Evolutionary conservation across 768 basidiomycete genomes (phyloP), one percentile per base, ranked within the genome.

Genomic region (Gelatoporia subvermispora): DNA sequence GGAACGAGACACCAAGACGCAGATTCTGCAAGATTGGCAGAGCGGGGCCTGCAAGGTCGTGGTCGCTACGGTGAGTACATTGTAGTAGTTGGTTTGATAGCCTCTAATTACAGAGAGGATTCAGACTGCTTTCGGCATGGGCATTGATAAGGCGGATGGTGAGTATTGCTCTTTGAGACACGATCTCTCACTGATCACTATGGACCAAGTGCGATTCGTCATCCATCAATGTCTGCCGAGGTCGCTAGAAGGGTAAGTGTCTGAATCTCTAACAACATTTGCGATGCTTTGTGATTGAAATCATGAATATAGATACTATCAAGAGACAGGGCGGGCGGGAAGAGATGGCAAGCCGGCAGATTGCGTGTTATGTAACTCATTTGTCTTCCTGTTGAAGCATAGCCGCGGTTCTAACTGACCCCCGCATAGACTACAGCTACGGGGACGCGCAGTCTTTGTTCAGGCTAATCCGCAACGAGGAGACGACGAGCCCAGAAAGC

Each of bases 61-160:
- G 48, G 92, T 96, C 38, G 95, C 95, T 2, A 99, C 96, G 39
- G 93, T 93, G 28, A 31, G 28, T 31, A 31, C 13, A n/a, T n/a
- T n/a, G 64, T 56, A 76, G 63, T 42, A 18, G 55, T 25, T 25
- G 10, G 3, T 28, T 8, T 1, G 20, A 28, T 4, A 22, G n/a
- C 18, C 37, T 8, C 9, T 3, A 31, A 5, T 31, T 5, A 31
- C 28, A 13, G 28, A 13, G 13, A 31, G 28, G 5, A 31, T 31
- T n/a, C 28, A 93, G 92, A 82, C 93, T 55, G 93, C 93, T 0
- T 98, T 98, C 64, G 95, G 95, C 10, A 98, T 98, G 93, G 94
- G 95, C 1, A 90, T 95, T 43, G 90, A 94, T 66, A 93, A 94
- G 64, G 65, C 82, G 4, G 78, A 89, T 57, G 87, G 86, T 86